Percentiles rank a stretch among this genome's conserved stretches.
Conservation (phyloP, 345 rosid genomes). For the Hypericum androsaemum region DNA sequence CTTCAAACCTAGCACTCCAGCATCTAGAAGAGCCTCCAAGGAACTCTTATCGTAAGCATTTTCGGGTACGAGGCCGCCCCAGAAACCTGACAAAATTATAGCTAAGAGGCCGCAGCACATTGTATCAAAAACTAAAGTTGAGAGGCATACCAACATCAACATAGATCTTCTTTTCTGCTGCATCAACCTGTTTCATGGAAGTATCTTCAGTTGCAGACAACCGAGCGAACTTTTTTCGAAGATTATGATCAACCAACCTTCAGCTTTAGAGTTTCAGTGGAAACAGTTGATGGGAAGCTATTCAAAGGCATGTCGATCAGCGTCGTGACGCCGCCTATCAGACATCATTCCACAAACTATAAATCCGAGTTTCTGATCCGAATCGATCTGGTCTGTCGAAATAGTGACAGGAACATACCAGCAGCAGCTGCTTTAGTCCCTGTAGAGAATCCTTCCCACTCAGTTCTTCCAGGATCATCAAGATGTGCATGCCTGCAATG, state of each 20-base stretch:
- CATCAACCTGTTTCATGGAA: constrained; percentile 47
- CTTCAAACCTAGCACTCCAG: constrained; percentile 94
- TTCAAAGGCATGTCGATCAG: constrained; percentile 92
- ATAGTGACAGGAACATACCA: constrained; percentile 29
- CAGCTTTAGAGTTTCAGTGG: constrained; percentile 65
- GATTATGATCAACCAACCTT: constrained; percentile 31
- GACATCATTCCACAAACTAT: background rate
- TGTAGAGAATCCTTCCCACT: constrained; percentile 97
- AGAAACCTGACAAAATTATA: constrained; percentile 49
- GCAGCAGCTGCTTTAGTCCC: constrained; percentile 99
- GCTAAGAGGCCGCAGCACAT: constrained; percentile 1
- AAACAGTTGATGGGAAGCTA: constrained; percentile 68
- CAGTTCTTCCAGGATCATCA: constrained; percentile 95
- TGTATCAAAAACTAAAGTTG: constrained; percentile 12
- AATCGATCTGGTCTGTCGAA: background rate
- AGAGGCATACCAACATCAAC: constrained; percentile 74
- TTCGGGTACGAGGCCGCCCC: constrained; percentile 97
- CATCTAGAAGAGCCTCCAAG: constrained; percentile 59
- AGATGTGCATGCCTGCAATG: constrained; percentile 75
- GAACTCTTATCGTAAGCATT: constrained; percentile 70
- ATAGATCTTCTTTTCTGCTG: constrained; percentile 62
- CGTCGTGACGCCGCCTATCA: constrained; percentile 75
- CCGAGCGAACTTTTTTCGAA: too few species aligned
- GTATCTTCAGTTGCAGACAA: too few species aligned
- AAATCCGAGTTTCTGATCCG: too few species aligned